Evolutionary conservation across 2,329 filamentous ascomycete species (phyloP), one percentile per base, ranked within the genome.

Genomic region (Elsinoe batatas): DNA sequence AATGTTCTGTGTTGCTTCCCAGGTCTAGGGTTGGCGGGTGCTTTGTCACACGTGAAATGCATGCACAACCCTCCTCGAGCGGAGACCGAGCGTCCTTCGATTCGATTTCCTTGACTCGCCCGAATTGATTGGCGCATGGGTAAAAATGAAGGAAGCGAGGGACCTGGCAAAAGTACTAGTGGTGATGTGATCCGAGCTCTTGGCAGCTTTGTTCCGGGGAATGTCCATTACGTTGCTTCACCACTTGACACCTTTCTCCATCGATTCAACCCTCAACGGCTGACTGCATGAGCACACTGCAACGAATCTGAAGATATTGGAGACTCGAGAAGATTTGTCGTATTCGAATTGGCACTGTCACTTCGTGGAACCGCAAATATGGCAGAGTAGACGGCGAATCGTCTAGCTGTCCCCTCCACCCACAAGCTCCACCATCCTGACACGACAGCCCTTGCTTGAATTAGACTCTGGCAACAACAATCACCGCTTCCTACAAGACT

Each of bases 201-300:
- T 17, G 44, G 30, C 44, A 35, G 20, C 44, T 10, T 20, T 18
- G 13, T 37, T 13, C 47, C 47, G 33, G 47, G 47, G 47, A 22
- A 51, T 51, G 47, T 38, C 33, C 47, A 51, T 51, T 51, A 33
- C 47, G 47, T 51, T 33, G 47, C 26, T 51, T 20, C 15, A 37
- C 32, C 47, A 35, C 47, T 37, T 22, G 47, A 51, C 47, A 51
- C 47, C 47, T 51, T 51, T 51, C 47, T 33, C 32, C 33, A 33
- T 11, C 11, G 5, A 33, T 8, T 51, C 47, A n/a, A 22, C 18
- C 12, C 10, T 26, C 47, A 51, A 51, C 47, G 33, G 47, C 33
- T 13, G 17, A 22, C 47, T 51, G 47, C 47, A 51, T 51, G 47
- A 38, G 33, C 32, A 15, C 32, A 37, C 12, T 17, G 35, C 33